Evolutionary conservation across 78 protist genomes (phyloP).

Genomic region (Tieghemostelium lacteum): DNA sequence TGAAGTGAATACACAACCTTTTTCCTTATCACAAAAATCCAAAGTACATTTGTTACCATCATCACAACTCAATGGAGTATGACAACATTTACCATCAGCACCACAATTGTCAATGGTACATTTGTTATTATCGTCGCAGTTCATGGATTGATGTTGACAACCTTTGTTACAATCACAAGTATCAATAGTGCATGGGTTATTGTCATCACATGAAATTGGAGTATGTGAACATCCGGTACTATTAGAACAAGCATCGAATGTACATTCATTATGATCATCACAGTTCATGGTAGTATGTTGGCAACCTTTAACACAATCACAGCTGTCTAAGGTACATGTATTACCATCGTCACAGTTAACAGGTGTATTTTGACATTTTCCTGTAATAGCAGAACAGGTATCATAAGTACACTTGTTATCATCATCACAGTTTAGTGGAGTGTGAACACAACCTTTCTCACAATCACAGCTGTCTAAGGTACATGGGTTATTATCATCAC

Average conservation of each 20-base stretch:
- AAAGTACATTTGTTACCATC: conserved; percentile 43
- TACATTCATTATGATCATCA: conserved; percentile 30
- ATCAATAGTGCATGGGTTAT: conserved; percentile 7
- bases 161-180: conserved; percentile 31
- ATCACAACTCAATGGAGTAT: conserved; percentile 15
- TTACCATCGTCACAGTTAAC: conserved; percentile 19
- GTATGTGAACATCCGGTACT: not conserved
- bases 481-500: conserved; percentile 46
- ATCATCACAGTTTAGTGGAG: not conserved
- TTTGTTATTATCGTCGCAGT: conserved; percentile 4
- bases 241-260: conserved; percentile 23
- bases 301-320: conserved; percentile 3
- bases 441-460: not conserved
- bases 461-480: conserved; percentile 23
- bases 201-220: conserved; percentile 4
- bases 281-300: not conserved
- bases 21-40: conserved; percentile 24
- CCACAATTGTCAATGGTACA: conserved; percentile 16
- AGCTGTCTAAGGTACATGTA: conserved; percentile 22
- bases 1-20: conserved; percentile 30
- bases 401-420: conserved; percentile 15
- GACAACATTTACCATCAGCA: not conserved
- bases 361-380: not conserved
- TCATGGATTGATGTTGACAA: not conserved
- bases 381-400: not conserved